Evolutionary conservation across 2,329 filamentous ascomycete genomes (phyloP).

Genomic region (Alternaria dauci): DNA sequence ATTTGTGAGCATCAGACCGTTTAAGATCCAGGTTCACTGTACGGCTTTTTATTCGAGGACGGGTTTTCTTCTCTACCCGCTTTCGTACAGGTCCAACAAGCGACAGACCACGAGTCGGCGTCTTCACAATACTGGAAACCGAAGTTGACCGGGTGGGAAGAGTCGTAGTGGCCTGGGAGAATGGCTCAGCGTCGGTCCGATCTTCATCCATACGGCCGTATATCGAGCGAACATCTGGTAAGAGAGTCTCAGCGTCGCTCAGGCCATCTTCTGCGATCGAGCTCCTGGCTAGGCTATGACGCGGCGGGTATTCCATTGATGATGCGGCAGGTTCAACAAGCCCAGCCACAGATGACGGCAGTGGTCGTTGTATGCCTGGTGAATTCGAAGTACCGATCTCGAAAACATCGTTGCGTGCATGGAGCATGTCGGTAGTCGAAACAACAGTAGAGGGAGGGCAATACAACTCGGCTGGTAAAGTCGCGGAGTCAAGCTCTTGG

Average conservation of each 20-base stretch:
- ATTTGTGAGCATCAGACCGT: slow-evolving; percentile 38
- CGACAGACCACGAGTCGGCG: slow-evolving; percentile 41
- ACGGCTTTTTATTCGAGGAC: slow-evolving; percentile 22
- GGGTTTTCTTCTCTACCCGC: slow-evolving; percentile 28
- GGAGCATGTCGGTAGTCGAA: background rate
- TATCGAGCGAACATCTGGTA: slow-evolving; percentile 32
- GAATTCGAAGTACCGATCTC: slow-evolving; percentile 41
- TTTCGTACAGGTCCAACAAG: slow-evolving; percentile 37
- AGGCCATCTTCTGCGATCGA: slow-evolving; percentile 37
- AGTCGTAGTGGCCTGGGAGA: slow-evolving; percentile 15
- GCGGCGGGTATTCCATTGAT: background rate
- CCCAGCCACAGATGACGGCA: background rate
- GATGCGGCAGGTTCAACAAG: background rate
- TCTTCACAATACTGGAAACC: slow-evolving; percentile 39
- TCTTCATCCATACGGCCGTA: slow-evolving; percentile 27
- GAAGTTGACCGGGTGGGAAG: slow-evolving; percentile 29
- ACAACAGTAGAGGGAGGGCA: slow-evolving; percentile 2
- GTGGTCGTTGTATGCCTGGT: slow-evolving; percentile 20
- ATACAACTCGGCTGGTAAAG: slow-evolving; percentile 30
- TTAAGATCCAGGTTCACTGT: slow-evolving; percentile 21
- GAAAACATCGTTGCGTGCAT: slow-evolving; percentile 17
- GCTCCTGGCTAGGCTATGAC: background rate
- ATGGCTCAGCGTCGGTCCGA: slow-evolving; percentile 28
- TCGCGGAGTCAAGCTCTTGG: slow-evolving; percentile 32
- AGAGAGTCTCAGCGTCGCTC: slow-evolving; percentile 43